phyloP scores from a whole-genome alignment of 345 rosid species.

The Pistacia atlantica region DNA sequence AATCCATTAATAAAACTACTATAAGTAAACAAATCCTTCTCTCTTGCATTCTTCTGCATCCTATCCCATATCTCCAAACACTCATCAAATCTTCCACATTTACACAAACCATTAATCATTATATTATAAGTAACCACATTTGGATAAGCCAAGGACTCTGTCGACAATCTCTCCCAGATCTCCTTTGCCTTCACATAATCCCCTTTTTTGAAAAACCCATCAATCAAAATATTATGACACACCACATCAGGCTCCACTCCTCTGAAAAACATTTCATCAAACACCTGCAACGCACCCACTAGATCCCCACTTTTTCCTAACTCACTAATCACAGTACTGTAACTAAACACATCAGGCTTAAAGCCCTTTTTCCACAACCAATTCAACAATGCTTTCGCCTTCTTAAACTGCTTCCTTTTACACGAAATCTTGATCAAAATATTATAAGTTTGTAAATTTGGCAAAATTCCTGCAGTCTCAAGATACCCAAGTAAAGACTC shows the following conservation, averaged over 20 bases:
- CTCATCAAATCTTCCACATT: constrained; percentile 68
- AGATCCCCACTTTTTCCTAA: constrained; percentile 57
- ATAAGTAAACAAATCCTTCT: constrained; percentile 66
- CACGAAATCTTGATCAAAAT: constrained; percentile 74
- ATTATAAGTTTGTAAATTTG: constrained; percentile 76
- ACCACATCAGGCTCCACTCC: constrained; percentile 56
- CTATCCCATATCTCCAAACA: constrained; percentile 76
- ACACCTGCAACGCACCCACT: constrained; percentile 57
- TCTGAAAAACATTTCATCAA: constrained; percentile 78
- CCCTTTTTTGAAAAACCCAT: constrained; percentile 58
- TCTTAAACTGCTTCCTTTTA: constrained; percentile 59
- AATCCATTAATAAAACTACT: constrained; percentile 72
- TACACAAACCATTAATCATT: constrained; percentile 83
- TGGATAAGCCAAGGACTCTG: constrained; percentile 56
- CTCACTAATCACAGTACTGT: constrained; percentile 58
- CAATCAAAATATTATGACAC: constrained; percentile 78
- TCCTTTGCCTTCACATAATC: constrained; percentile 54
- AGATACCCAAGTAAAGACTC: constrained; percentile 54
- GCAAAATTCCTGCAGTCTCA: constrained; percentile 47
- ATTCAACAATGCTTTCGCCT: constrained; percentile 53
- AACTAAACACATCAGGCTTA: constrained; percentile 60
- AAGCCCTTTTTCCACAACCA: constrained; percentile 62
- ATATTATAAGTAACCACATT: constrained; percentile 78
- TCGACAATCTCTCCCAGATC: constrained; percentile 65
- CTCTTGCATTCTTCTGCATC: constrained; percentile 66